Evolutionary conservation across 495 filamentous ascomycete genomes (phyloP), one percentile per base, ranked within the genome.

Genomic region (Thozetella sp.): DNA sequence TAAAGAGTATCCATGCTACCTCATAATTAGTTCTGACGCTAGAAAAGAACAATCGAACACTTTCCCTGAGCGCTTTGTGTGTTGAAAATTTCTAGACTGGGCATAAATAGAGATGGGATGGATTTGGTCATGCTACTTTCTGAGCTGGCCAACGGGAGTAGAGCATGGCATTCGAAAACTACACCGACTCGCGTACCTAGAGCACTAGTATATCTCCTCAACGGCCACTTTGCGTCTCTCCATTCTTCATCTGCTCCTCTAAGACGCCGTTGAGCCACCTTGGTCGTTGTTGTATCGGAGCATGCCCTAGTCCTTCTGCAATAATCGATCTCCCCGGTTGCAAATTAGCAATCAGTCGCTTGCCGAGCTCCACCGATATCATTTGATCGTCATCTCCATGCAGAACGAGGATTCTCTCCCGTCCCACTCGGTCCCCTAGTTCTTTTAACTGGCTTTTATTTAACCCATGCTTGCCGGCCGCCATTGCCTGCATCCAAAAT

Each of bases 381-480:
- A 91, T 88, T 19, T 75, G 76, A 77, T 91, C 89, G 12, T 65
- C 63, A 25, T 80, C 83, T n/a, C 89, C 89, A 70, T 90, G 88
- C 56, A 87, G 54, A 2, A 90, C 80, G 63, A 83, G 70, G 61
- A 92, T 90, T 53, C 88, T 71, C 63, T 83, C 78, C 45, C 85
- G 75, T 2, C 86, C 85, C 0, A 92, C 83, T 23, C 68, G 67
- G 59, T 87, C 79, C 1, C 76, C 87, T 3, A 92, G 52, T 51
- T 75, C 62, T 63, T 74, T 76, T 25, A 92, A 65, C 66, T 90
- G 83, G 20, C 70, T 77, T 0, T 80, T 63, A 4, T 70, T 79
- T 71, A 90, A 89, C 58, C 84, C 72, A 71, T 91, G 89, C 77
- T 87, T 90, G 12, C 80, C 81, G 17, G 84, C 88, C 1, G 89